phyloP scores from a whole-genome alignment of 495 filamentous ascomycete genomes.

The Paragyromitra xinjiangensis region DNA sequence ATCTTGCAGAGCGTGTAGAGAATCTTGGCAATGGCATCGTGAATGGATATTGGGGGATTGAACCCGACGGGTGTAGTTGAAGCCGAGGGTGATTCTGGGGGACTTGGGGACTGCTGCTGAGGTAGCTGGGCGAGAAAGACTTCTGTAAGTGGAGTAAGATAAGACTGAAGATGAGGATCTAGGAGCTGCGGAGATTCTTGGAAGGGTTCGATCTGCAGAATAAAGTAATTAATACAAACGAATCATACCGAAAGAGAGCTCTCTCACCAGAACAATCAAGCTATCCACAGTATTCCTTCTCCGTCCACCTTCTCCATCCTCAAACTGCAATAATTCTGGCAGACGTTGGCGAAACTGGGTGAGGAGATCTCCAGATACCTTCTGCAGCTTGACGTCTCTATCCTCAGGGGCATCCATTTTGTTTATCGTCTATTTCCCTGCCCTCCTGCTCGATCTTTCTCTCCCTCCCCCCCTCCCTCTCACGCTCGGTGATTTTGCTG shows the following conservation, averaged over 20 bases:
- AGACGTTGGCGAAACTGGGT: constrained; percentile 69
- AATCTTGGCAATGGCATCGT: constrained; percentile 76
- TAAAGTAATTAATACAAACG: constrained; percentile 43
- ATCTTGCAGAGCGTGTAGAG: constrained; percentile 95
- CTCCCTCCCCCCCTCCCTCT: not conserved
- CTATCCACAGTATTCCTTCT: constrained; percentile 26
- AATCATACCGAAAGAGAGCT: not conserved
- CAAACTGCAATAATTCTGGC: constrained; percentile 45
- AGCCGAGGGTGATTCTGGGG: constrained; percentile 2
- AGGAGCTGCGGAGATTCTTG: constrained; percentile 96
- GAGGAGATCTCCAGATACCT: constrained; percentile 73
- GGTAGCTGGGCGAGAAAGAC: constrained; percentile 75
- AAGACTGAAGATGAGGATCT: constrained; percentile 80
- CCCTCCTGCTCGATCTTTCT: not conserved
- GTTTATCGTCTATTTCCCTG: not conserved
- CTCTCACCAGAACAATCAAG: constrained; percentile 58
- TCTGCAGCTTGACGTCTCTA: constrained; percentile 76
- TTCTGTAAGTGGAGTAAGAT: constrained; percentile 76
- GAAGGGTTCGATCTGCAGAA: constrained; percentile 80
- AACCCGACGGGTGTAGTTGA: constrained; percentile 51
- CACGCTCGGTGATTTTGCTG: not conserved
- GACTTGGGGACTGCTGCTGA: not conserved
- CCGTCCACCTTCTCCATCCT: constrained; percentile 12
- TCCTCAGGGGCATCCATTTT: constrained; percentile 63
- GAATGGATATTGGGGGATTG: constrained; percentile 66